Evolutionary conservation across 257 asterid species (phyloP), one percentile per base, ranked within the genome.

Genomic region (Schizonepeta tenuifolia): DNA sequence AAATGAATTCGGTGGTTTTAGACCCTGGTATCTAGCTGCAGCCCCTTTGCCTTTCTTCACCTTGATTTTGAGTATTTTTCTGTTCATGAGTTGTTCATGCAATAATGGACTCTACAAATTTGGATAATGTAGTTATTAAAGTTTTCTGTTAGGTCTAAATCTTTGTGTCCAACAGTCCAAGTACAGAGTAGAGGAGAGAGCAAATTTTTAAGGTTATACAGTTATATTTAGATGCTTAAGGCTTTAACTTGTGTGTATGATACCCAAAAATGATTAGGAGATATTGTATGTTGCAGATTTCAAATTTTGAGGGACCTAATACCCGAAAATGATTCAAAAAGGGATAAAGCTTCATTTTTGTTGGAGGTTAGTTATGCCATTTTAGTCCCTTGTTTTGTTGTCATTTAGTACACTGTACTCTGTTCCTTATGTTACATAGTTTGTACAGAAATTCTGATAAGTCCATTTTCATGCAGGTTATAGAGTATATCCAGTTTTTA

Each of bases 271-370:
- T 85, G 93, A 92, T 77, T 89, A 86, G 78, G 86, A 88, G 74
- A 75, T 91, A 22, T 22, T 55, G 36, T 67, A 11, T 58, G 21
- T 56, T 75, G 80, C 90, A 92, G 98, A 75, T 89, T 89, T 80
- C 96, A 89, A 76, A 70, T 81, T 67, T 81, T 92, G 73, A 89
- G 89, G 78, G 87, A 88, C 57, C 68, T 92, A 53, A 83, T 92
- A 65, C 96, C 98, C 4, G 91, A 89, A 79, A 92, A 70, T 85
- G 96, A 92, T 78, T 90, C 85, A 79, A 88, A 88, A 76, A 78
- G 92, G 67, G 97, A 89, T 67, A 87, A 85, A 77, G 97, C 97
- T 75, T 87, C 97, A 20, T 89, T 91, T 67, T 75, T 91, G 77
- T 82, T 89, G 79, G 98, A 93, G 98, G 96, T 89, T 73, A 72